Conservation (phyloP, 2,329 filamentous ascomycete genomes). For the Arthroderma sp. region DNA sequence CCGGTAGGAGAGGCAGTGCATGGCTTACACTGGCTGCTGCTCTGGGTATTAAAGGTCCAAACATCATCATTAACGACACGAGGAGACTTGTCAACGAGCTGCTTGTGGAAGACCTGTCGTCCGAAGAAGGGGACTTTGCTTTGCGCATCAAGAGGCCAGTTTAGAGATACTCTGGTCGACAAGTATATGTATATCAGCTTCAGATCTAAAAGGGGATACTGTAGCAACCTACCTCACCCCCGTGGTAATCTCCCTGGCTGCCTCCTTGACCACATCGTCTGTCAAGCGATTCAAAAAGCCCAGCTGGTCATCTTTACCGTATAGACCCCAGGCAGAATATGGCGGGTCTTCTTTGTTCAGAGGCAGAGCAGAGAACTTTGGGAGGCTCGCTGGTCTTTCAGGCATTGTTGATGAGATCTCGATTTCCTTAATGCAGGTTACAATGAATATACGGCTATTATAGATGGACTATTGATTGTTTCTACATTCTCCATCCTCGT, state of each 20-base stretch:
- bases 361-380: constrained; percentile 10
- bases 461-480: background rate
- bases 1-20: background rate
- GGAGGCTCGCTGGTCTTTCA: constrained; percentile 6
- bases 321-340: constrained; percentile 34
- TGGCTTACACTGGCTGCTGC: constrained; percentile 38
- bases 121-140: constrained; percentile 41
- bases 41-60: constrained; percentile 47
- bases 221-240: constrained; percentile 29
- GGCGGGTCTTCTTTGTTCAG: constrained; percentile 10
- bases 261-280: constrained; percentile 38
- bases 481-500: background rate
- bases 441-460: background rate
- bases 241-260: constrained; percentile 42
- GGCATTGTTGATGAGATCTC: constrained; percentile 2
- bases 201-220: background rate
- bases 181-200: background rate
- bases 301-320: constrained; percentile 44
- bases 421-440: too few relatives aligned
- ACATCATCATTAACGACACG: constrained; percentile 47
- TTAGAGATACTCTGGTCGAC: constrained; percentile 40
- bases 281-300: constrained; percentile 50
- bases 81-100: constrained; percentile 40
- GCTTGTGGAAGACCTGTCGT: constrained; percentile 42
- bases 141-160: constrained; percentile 47